These are phyloP conservation scores for Solanum commersonii DNA, from an alignment of 257 asterid species.

Conservation along the genomic window DNA sequence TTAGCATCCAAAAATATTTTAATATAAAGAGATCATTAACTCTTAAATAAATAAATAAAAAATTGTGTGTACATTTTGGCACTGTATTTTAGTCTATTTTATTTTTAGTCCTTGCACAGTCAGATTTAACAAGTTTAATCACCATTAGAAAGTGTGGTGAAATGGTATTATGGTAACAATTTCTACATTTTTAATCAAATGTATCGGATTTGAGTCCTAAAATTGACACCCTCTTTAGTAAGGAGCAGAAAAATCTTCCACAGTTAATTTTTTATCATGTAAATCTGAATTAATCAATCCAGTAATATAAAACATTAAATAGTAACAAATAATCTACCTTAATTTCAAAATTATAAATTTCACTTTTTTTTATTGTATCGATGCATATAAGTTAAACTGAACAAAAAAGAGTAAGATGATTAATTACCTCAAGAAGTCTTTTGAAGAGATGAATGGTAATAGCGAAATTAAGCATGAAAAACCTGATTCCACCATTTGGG, in stretches of 20 bases:
- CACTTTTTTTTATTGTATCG: not conserved
- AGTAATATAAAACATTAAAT: not conserved
- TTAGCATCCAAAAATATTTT: not conserved
- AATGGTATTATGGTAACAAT: not conserved
- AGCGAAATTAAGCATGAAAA: slow-evolving; percentile 38
- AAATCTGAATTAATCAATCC: not conserved
- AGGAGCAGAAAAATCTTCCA: not conserved
- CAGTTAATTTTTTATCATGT: not conserved
- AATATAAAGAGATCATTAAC: not conserved
- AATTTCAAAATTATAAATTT: not conserved
- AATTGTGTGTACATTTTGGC: not conserved
- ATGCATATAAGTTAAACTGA: not conserved
- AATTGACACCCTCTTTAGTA: not conserved
- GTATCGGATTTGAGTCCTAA: not conserved
- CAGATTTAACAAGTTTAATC: not conserved
- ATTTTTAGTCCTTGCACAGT: not conserved
- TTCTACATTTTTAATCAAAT: too few relatives aligned
- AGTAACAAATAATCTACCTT: too few relatives aligned
- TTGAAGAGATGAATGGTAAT: slow-evolving; percentile 52
- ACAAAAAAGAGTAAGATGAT: not conserved
- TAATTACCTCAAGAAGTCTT: slow-evolving; percentile 61
- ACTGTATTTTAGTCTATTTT: too few relatives aligned
- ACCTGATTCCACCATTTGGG: slow-evolving; percentile 41
- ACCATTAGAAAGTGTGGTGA: not conserved
- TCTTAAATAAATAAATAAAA: not conserved